phyloP scores from a whole-genome alignment of 208 protist genomes.

The Porcisia deanei region DNA sequence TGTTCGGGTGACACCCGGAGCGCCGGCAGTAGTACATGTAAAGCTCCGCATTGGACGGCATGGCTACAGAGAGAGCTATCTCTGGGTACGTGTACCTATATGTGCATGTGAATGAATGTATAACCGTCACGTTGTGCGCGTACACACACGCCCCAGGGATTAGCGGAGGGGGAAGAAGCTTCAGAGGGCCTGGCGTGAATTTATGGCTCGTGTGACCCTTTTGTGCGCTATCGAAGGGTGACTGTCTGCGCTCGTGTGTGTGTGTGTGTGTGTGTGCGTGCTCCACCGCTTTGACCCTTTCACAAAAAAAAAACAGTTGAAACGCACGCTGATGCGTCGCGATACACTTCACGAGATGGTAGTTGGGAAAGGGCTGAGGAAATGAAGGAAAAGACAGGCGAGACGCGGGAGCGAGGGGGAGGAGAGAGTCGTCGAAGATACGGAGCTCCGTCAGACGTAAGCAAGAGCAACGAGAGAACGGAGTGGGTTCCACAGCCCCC shows the following conservation, averaged over 20 bases:
- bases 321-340: neutral
- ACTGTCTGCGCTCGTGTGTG: neutral
- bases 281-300: neutral
- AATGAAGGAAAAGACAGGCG: neutral
- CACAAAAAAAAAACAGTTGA: neutral
- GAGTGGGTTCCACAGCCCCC: neutral
- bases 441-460: neutral
- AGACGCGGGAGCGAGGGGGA: neutral
- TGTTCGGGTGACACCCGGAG: slow-evolving; percentile 73
- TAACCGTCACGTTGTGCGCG: neutral
- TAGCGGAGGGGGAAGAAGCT: slow-evolving; percentile 2
- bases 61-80: slow-evolving; percentile 10
- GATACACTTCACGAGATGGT: neutral
- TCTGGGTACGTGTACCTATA: slow-evolving; percentile 10
- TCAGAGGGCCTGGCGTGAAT: neutral
- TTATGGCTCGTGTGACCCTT: neutral
- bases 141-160: neutral
- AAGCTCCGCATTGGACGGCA: slow-evolving; percentile 76
- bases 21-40: slow-evolving; percentile 87
- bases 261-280: neutral
- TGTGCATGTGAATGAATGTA: neutral
- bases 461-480: neutral
- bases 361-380: neutral
- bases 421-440: neutral
- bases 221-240: neutral